phyloP scores from a whole-genome alignment of 2,329 filamentous ascomycete species.

The Epicoccum sorghinum region DNA sequence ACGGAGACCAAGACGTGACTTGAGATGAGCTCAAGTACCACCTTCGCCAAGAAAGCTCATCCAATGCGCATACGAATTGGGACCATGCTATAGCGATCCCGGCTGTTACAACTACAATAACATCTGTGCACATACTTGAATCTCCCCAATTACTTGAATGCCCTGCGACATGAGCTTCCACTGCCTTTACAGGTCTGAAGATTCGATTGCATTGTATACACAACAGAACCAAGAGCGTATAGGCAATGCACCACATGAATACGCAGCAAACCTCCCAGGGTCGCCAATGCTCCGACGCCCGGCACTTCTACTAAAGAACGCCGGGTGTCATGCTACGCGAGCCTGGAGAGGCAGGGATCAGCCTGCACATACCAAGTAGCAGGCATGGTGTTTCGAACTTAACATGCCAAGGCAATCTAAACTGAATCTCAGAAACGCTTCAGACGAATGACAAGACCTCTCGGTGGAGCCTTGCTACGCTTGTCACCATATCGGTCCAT shows the following conservation, averaged over 20 bases:
- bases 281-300: not conserved
- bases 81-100: not conserved
- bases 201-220: too few relatives aligned
- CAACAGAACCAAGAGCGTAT: too few relatives aligned
- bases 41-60: too few relatives aligned
- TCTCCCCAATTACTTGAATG: too few relatives aligned
- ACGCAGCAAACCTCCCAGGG: not conserved
- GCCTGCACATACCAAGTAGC: not conserved
- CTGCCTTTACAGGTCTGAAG: too few relatives aligned
- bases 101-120: not conserved
- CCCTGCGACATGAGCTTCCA: too few relatives aligned
- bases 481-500: not conserved
- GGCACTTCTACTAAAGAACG: not conserved
- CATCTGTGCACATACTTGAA: too few relatives aligned
- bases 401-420: constrained; percentile 15
- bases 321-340: not conserved
- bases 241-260: too few relatives aligned
- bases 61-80: not conserved
- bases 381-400: constrained; percentile 10
- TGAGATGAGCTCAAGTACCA: too few relatives aligned
- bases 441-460: not conserved
- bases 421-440: not conserved
- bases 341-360: constrained; percentile 2
- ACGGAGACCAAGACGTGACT: too few relatives aligned
- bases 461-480: not conserved